Evolutionary conservation across 768 basidiomycete species (phyloP), one percentile per base, ranked within the genome.

Genomic region (Naganishia randhawae): DNA sequence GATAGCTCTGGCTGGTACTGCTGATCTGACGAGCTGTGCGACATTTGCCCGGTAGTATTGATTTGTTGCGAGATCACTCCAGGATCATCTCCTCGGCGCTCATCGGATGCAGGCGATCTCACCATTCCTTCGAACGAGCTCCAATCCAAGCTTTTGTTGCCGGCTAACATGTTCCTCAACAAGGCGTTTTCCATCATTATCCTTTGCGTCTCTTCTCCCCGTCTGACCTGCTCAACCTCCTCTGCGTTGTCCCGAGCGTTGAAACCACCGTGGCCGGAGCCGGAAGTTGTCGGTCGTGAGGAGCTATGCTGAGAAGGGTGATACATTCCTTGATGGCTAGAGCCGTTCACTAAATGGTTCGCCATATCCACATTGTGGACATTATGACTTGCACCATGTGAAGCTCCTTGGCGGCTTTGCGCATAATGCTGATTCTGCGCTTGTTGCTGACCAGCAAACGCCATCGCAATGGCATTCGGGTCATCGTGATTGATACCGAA

Each of bases 151-250:
- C 22, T 39, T 25, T 41, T 39, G 13, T 41, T 41, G 14, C 57
- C 57, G 2, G 57, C 57, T n/a, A 61, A 29, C 57, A 61, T 61
- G 29, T 61, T 41, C 16, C 57, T 61, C 25, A 61, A 19, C 39
- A 61, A 61, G 2, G 57, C 57, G 39, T 61, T 61, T 22, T 61
- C 57, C 57, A 61, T 39, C 57, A 61, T 39, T 25, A 61, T 42
- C 57, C 57, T 37, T n/a, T 61, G 57, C 22, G 57, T 61, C 41
- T 61, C 57, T 25, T 61, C 57, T 14, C 22, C 37, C 33, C 35
- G 35, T 29, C n/a, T 61, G 37, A 14, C 57, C 17, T 61, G 57
- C 29, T 55, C 32, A 19, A 31, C 10, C 16, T 32, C 29, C 54
- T 55, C 32, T 17, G 22, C 5, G 22, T 35, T 37, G 27, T 19